Evolutionary conservation across 2,329 filamentous ascomycete species (phyloP).

Genomic region (Coccinonectria pachysandricola): DNA sequence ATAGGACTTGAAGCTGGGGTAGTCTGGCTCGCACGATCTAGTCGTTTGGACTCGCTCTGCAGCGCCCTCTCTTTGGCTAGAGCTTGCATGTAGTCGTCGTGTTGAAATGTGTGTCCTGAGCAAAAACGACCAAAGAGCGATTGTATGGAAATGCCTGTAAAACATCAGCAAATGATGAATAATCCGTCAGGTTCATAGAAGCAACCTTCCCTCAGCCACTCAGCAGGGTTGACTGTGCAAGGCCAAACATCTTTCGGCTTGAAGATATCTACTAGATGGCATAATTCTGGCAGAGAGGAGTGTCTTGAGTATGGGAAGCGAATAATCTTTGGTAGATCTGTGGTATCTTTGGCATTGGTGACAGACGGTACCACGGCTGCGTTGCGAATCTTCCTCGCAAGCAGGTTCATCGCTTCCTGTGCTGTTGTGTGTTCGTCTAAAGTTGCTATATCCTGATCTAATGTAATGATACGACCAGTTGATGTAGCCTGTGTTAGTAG

Average conservation of each 20-base stretch:
- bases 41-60: no score
- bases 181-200: no score
- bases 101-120: conserved; percentile 46
- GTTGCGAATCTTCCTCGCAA: conserved; percentile 8
- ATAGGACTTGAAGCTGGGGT: no score
- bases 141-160: conserved; percentile 51
- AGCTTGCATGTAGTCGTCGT: conserved; percentile 51
- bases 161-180: no score
- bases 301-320: conserved; percentile 81
- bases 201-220: conserved; percentile 52
- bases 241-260: conserved; percentile 69
- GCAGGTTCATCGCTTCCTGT: conserved; percentile 3
- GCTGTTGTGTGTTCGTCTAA: conserved; percentile 10
- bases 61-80: conserved; percentile 3
- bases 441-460: conserved; percentile 14
- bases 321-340: conserved; percentile 31
- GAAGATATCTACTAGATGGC: conserved; percentile 57
- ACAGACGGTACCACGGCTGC: no score
- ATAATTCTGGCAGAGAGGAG: conserved; percentile 74
- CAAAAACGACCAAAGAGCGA: conserved; percentile 63
- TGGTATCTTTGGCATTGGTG: no score
- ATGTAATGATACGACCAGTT: conserved; percentile 16
- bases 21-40: no score
- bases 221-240: conserved; percentile 57
- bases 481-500: conserved; percentile 7